A percentile compares a stretch with the other conserved stretches of the same genome.
phyloP scores from a whole-genome alignment of 768 basidiomycete genomes.

The Amyloporia xantha region DNA sequence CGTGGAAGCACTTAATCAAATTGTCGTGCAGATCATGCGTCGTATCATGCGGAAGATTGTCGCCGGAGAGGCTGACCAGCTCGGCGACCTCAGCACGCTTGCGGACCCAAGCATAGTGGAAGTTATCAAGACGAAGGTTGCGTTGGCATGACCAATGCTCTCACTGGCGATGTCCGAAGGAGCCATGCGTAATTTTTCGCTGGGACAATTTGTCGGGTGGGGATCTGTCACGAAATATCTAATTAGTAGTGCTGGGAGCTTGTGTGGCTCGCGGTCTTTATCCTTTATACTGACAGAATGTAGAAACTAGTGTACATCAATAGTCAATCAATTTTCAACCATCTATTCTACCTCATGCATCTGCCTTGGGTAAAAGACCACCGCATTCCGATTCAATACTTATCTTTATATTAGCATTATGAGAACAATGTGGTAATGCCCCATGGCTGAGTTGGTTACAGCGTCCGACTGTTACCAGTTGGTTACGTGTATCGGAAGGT shows the following conservation, averaged over 20 bases:
- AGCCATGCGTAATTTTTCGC: not conserved
- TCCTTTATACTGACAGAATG: not conserved
- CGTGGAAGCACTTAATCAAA: not conserved
- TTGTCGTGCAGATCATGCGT: slow-evolving; percentile 70
- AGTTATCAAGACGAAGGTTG: slow-evolving; percentile 74
- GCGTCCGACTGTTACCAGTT: slow-evolving; percentile 80
- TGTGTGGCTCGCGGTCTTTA: no score
- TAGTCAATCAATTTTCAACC: not conserved
- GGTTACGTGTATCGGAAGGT: no score
- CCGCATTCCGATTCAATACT: no score
- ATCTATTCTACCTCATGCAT: no score
- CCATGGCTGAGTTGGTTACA: slow-evolving; percentile 76
- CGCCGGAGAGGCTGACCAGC: slow-evolving; percentile 88
- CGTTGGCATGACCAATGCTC: slow-evolving; percentile 14
- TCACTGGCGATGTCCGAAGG: not conserved
- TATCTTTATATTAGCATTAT: no score
- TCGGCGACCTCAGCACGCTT: slow-evolving; percentile 90
- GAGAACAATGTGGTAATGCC: no score
- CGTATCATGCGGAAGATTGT: slow-evolving; percentile 96
- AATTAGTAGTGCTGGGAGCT: not conserved
- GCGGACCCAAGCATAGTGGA: slow-evolving; percentile 88
- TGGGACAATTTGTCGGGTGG: not conserved
- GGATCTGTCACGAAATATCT: not conserved
- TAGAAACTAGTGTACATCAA: not conserved
- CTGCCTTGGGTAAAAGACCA: no score